Evolutionary conservation across 2,329 filamentous ascomycete genomes (phyloP).

Genomic region (Fusarium mangiferae): DNA sequence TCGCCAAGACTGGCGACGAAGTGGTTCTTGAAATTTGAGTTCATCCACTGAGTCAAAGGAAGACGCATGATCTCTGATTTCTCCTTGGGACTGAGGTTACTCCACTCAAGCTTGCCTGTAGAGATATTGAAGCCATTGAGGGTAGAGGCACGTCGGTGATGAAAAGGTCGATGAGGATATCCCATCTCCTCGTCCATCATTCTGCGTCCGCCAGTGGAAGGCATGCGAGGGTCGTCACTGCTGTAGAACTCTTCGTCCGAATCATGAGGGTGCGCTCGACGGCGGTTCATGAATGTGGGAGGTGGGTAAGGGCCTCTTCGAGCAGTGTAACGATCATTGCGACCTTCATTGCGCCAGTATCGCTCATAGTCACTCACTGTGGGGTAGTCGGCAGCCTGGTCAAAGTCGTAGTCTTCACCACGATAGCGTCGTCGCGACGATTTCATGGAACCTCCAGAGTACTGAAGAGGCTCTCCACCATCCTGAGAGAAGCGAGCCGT

Average conservation of each 20-base stretch:
- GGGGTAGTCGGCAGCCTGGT: constrained; percentile 34
- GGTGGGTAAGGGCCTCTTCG: constrained; percentile 40
- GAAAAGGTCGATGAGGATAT: background rate
- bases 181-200: constrained; percentile 42
- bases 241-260: constrained; percentile 41
- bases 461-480: constrained; percentile 38
- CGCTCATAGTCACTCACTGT: constrained; percentile 39
- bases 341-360: constrained; percentile 40
- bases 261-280: constrained; percentile 31
- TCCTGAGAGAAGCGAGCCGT: constrained; percentile 35
- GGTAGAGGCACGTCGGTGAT: constrained; percentile 22
- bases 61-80: constrained; percentile 56
- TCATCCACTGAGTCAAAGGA: constrained; percentile 59
- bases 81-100: constrained; percentile 52
- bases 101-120: constrained; percentile 50
- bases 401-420: constrained; percentile 41
- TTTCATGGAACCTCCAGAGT: constrained; percentile 32
- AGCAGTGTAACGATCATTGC: constrained; percentile 33
- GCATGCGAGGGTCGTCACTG: constrained; percentile 33
- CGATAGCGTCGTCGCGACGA: constrained; percentile 36
- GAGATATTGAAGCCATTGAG: constrained; percentile 29
- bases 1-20: constrained; percentile 52
- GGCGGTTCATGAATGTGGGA: constrained; percentile 40
- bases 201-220: constrained; percentile 25
- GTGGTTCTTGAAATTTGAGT: constrained; percentile 58